phyloP scores from a whole-genome alignment of 352 stramenopile species.

The Globisporangium heterothallicum region DNA sequence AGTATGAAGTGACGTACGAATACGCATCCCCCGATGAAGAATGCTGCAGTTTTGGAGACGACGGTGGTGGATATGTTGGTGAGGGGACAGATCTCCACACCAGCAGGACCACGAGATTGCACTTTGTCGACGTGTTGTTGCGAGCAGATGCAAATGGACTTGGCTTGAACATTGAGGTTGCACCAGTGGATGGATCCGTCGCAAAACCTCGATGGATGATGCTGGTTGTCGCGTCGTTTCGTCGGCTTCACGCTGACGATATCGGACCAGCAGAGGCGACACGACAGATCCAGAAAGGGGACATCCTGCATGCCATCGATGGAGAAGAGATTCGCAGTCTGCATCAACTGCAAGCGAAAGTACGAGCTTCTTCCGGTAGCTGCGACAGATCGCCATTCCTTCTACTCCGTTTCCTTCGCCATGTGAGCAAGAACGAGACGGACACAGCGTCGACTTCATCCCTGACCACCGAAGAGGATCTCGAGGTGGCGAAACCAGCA shows the following conservation, averaged over 20 bases:
- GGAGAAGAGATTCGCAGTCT: slow-evolving; percentile 28
- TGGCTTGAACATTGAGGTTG: slow-evolving; percentile 32
- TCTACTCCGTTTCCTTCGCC: slow-evolving; percentile 37
- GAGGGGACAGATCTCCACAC: neutral
- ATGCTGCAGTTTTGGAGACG: too few relatives aligned
- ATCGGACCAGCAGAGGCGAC: slow-evolving; percentile 43
- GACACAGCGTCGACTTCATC: slow-evolving; percentile 6
- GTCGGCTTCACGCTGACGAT: slow-evolving; percentile 26
- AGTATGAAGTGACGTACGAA: neutral
- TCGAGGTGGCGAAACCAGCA: neutral
- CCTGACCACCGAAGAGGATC: slow-evolving; percentile 3
- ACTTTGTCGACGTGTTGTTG: slow-evolving; percentile 44
- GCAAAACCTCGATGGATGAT: neutral
- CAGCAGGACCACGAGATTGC: neutral
- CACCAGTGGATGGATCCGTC: neutral
- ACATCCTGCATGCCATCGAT: slow-evolving; percentile 39
- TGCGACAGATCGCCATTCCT: slow-evolving; percentile 20
- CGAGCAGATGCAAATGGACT: slow-evolving; percentile 38
- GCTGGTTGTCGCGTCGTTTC: slow-evolving; percentile 42
- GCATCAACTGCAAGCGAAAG: slow-evolving; percentile 21
- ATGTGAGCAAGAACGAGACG: slow-evolving; percentile 5
- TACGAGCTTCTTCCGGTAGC: neutral
- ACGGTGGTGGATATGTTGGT: neutral
- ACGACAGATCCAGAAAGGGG: slow-evolving; percentile 33
- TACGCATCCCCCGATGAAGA: neutral